phyloP scores from a whole-genome alignment of 164 flowering plant genomes.

The Euptelea pleiosperma region DNA sequence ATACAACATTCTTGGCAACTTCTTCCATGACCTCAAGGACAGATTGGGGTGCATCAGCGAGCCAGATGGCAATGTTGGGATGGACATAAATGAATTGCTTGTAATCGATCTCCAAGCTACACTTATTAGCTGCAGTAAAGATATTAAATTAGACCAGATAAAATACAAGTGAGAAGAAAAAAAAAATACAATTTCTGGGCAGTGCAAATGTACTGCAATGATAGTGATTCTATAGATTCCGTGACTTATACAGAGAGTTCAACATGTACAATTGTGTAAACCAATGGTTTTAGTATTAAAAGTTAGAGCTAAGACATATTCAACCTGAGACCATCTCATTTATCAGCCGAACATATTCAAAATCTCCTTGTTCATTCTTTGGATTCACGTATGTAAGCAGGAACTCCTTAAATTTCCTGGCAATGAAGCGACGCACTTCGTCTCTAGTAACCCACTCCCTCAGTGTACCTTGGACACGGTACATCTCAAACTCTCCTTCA shows the following conservation, averaged over 20 bases:
- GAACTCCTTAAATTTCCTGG: constrained; percentile 83
- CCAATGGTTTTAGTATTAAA: background rate
- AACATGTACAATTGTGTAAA: too few relatives aligned
- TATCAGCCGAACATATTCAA: constrained; percentile 71
- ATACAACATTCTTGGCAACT: constrained; percentile 81
- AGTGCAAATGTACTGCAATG: too few relatives aligned
- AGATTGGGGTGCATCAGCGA: constrained; percentile 98
- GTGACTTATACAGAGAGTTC: too few relatives aligned
- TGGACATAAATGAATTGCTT: constrained; percentile 82
- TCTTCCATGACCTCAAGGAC: constrained; percentile 99
- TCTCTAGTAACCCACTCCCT: constrained; percentile 99
- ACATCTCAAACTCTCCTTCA: constrained; percentile 83
- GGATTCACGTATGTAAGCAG: constrained; percentile 68
- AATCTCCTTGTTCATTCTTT: constrained; percentile 62
- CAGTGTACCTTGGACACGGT: constrained; percentile 87
- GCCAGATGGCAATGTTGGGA: constrained; percentile 99
- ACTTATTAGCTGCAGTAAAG: constrained; percentile 70
- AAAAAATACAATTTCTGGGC: too few relatives aligned
- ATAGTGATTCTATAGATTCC: too few relatives aligned
- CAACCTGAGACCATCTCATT: constrained; percentile 95
- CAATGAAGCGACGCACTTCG: constrained; percentile 92
- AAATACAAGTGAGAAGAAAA: background rate
- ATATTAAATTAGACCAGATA: constrained; percentile 8
- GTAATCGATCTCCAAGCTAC: constrained; percentile 97
- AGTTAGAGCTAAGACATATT: constrained; percentile 10